Base-by-base conservation (phyloP, 805 yeast genomes). In the Candida hispaniensis region DNA sequence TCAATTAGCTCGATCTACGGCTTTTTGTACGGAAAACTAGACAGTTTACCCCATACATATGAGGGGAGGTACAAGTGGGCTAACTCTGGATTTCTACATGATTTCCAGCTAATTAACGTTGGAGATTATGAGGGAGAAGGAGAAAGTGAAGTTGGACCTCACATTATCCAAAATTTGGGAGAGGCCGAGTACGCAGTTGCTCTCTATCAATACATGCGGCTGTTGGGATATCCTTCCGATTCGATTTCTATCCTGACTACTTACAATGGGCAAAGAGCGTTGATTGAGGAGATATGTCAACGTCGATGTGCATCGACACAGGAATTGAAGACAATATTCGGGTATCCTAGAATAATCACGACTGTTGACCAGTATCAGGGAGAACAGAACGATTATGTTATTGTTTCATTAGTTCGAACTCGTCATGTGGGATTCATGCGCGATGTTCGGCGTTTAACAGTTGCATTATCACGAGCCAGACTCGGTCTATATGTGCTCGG, bases 151-250 rank as follows among this genome's bases (percentile, higher is more conserved):
- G 47, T 50, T 2, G 33, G 41, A 1, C 47, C 52, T 1, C 50
- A 47, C 1, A 40, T 48, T 18, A 51, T 33, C 50, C 66, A 60
- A 23, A 66, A 66, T 39, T 34, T 61, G n/a, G 58, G 53, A 7
- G 71, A 71, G 43, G 75, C 74, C 1, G 70, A 67, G 41, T 64
- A 53, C 39, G 55, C 64, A 11, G 67, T 67, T 10, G 50, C 55
- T 1, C 41, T 70, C 5, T 70, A 55, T 44, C 62, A 60, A 49
- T 70, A 67, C 39, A 52, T 73, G 63, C 45, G 66, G 4, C 40
- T 60, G 3, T 34, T 61, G 13, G 71, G 69, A 0, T 70, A 69
- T 40, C 58, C 67, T 0, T 23, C 46, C 1, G 41, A 48, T 1
- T 47, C 47, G 13, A 59, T 74, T 12, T 53, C 59, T 12, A 60